Evolutionary conservation across 1,284 basidiomycete genomes (phyloP), one percentile per base, ranked within the genome.

Genomic region (Malassezia pachydermatis): DNA sequence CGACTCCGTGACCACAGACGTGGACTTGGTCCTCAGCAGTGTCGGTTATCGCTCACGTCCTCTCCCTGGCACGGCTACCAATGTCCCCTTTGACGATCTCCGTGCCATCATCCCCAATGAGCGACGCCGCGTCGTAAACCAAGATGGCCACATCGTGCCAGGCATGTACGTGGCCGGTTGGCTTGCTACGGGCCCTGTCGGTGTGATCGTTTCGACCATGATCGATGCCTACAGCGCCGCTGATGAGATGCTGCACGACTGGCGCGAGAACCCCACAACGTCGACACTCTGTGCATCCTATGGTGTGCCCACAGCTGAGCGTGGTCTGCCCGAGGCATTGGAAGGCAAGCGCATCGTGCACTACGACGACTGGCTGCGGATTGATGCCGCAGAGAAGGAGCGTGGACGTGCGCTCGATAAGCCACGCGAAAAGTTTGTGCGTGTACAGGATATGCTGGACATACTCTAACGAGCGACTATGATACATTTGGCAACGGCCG

Each of bases 141-240:
- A 14, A 1, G 16, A 39, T 2, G 35, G 40, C 13, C 4, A 27
- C 2, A 4, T 42, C 66, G 56, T 78, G 2, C 77, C 77, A 22
- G 83, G 83, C 30, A 76, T 88, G n/a, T 96, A 95, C 68, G 84
- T 86, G 2, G 84, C 86, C 1, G 92, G 92, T 2, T 98, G 94
- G 94, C 83, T 88, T 0, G 84, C 88, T 0, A 81, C 81, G 10
- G 94, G 92, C 19, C 89, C 92, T 0, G 82, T 81, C 37, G 92
- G 94, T 5, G 89, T 98, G 11, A 79, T 98, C 38, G 90, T 88
- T 0, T 79, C 83, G 14, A 96, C 94, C 20, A 90, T 98, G 88
- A 81, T 88, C 73, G 81, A 95, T 70, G 87, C 92, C 14, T 89
- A 89, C 66, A 76, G 76, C 2, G 81, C 85, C 2, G 83, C 84